These are phyloP conservation scores for Mortierella sp. DNA, from an alignment of 371 early-diverging fungal species.

Conservation along the genomic window DNA sequence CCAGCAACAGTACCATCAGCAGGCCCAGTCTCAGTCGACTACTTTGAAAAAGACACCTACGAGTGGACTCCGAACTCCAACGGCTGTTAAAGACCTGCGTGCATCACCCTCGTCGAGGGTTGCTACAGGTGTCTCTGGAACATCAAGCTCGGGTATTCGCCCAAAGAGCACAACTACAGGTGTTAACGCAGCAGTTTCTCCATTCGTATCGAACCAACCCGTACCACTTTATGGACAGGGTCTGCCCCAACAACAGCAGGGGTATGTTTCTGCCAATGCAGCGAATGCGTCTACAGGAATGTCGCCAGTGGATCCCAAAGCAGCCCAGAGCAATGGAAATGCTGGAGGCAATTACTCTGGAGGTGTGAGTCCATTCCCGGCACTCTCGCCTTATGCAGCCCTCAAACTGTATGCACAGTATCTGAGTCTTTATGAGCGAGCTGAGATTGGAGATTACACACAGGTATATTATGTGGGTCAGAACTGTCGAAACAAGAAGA, in stretches of 20 bases:
- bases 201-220: constrained; percentile 28
- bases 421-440: constrained; percentile 82
- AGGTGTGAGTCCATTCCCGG: constrained; percentile 25
- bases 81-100: constrained; percentile 37
- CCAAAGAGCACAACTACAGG: constrained; percentile 12
- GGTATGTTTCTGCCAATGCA: neutral
- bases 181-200: constrained; percentile 24
- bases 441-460: constrained; percentile 82
- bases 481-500: constrained; percentile 65
- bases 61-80: constrained; percentile 48
- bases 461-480: constrained; percentile 90
- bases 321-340: neutral
- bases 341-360: neutral
- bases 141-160: neutral
- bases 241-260: neutral
- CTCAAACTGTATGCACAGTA: constrained; percentile 69
- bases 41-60: constrained; percentile 30
- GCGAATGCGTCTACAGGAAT: neutral
- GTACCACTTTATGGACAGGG: constrained; percentile 43
- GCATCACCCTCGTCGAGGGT: constrained; percentile 29
- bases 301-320: constrained; percentile 15
- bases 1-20: no score
- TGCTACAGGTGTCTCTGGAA: no score
- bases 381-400: constrained; percentile 56
- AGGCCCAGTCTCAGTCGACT: no score